phyloP scores from a whole-genome alignment of 1,284 basidiomycete genomes.

The Microbotryomycetes sp. region DNA sequence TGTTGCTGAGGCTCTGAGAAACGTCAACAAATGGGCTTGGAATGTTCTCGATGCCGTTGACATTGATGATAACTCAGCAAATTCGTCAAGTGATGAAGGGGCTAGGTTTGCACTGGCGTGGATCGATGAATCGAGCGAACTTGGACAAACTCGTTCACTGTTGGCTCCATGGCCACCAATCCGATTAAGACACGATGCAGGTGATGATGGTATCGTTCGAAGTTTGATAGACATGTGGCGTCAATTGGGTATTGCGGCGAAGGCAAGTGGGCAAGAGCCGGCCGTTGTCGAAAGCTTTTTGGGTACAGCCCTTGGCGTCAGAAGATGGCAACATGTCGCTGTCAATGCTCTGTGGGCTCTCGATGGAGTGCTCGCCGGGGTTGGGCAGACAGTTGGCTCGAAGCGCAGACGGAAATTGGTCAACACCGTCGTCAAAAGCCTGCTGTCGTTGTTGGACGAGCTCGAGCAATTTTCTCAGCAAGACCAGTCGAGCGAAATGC shows the following conservation, averaged over 20 bases:
- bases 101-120: not conserved
- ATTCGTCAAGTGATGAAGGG: not conserved
- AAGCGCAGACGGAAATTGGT: conserved; percentile 60
- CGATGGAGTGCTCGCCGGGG: conserved; percentile 58
- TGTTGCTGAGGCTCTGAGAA: conserved; percentile 56
- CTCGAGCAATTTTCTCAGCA: conserved; percentile 40
- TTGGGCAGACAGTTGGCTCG: conserved; percentile 40
- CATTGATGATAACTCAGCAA: conserved; percentile 45
- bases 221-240: conserved; percentile 63
- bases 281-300: conserved; percentile 77
- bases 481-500: no score
- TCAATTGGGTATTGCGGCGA: conserved; percentile 57
- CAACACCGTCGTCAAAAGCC: conserved; percentile 54
- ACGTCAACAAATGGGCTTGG: conserved; percentile 85
- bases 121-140: conserved; percentile 2
- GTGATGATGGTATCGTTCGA: conserved; percentile 49
- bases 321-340: conserved; percentile 41
- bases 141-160: not conserved
- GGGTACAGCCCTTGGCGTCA: conserved; percentile 49
- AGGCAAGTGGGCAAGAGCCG: conserved; percentile 49
- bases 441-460: conserved; percentile 66
- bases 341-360: conserved; percentile 64
- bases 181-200: conserved; percentile 57
- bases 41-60: conserved; percentile 67
- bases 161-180: conserved; percentile 43